These are phyloP conservation scores for Candida adriatica DNA, from an alignment of 805 yeast species.

Conservation along the genomic window DNA sequence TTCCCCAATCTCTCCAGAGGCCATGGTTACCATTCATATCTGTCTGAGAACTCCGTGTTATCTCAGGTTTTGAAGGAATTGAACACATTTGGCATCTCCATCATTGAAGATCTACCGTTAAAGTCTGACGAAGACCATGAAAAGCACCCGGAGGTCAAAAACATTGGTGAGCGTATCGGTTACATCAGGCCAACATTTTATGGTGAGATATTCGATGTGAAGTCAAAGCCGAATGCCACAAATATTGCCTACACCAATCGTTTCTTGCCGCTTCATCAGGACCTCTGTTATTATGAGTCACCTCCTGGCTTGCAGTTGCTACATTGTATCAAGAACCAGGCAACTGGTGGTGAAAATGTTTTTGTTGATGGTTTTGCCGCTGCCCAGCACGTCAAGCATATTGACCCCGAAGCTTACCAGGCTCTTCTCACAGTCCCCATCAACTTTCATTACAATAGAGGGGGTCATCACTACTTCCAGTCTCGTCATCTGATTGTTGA, in stretches of 20 bases:
- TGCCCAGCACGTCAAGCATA: slow-evolving; percentile 44
- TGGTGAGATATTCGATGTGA: slow-evolving; percentile 66
- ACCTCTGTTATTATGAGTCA: slow-evolving; percentile 66
- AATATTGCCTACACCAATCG: slow-evolving; percentile 65
- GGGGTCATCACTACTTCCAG: slow-evolving; percentile 53
- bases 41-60: slow-evolving; percentile 19
- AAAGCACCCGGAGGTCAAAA: slow-evolving; percentile 25
- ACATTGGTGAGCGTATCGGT: slow-evolving; percentile 51
- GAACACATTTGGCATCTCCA: slow-evolving; percentile 49
- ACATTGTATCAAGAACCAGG: slow-evolving; percentile 47
- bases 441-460: slow-evolving; percentile 61
- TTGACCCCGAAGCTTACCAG: slow-evolving; percentile 55
- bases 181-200: slow-evolving; percentile 66
- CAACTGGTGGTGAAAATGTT: slow-evolving; percentile 60
- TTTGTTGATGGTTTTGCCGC: slow-evolving; percentile 69
- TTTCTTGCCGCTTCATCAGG: slow-evolving; percentile 71
- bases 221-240: slow-evolving; percentile 42
- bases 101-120: slow-evolving; percentile 49
- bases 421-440: slow-evolving; percentile 59
- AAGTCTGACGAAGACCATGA: slow-evolving; percentile 31
- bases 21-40: slow-evolving; percentile 11
- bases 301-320: slow-evolving; percentile 75
- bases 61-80: slow-evolving; percentile 35
- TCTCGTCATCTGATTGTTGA: slow-evolving; percentile 59
- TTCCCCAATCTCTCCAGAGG: slow-evolving; percentile 12